Conservation (phyloP, 352 stramenopile species). For the Phytophthora sp. region DNA sequence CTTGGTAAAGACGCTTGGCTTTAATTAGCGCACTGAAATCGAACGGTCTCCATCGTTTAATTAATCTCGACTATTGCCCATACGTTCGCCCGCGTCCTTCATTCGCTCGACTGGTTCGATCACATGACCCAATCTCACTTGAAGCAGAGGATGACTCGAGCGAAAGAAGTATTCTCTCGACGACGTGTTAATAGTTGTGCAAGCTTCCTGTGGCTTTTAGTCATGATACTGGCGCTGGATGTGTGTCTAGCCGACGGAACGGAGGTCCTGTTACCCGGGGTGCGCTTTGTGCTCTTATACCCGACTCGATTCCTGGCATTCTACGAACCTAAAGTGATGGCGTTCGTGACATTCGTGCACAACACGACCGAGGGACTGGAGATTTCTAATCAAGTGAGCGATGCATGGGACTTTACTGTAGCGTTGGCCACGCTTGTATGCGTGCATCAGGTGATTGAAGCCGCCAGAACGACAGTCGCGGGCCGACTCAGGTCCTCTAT, state of each 20-base stretch:
- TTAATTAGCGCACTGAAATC: too few species aligned
- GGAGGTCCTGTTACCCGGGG: constrained; percentile 9
- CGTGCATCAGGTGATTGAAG: constrained; percentile 47
- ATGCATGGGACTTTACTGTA: constrained; percentile 41
- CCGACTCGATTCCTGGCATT: constrained; percentile 37
- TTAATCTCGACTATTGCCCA: too few species aligned
- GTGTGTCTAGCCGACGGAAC: constrained; percentile 3
- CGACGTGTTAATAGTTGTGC: background rate
- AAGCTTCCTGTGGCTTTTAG: constrained; percentile 2
- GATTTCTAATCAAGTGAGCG: constrained; percentile 35
- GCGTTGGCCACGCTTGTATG: constrained; percentile 39
- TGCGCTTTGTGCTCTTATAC: constrained; percentile 33
- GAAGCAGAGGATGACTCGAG: background rate
- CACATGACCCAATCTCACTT: background rate
- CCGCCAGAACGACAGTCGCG: constrained; percentile 5
- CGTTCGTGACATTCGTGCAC: constrained; percentile 1
- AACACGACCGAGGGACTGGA: constrained; percentile 20
- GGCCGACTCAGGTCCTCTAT: constrained; percentile 10
- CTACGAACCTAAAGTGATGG: constrained; percentile 42
- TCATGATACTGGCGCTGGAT: constrained; percentile 8
- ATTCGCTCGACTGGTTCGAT: too few species aligned
- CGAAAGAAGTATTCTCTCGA: background rate
- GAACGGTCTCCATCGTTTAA: too few species aligned
- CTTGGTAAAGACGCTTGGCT: too few species aligned
- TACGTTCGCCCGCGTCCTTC: too few species aligned